phyloP scores from a whole-genome alignment of 1,139 yeast species.

The Scheffersomyces cryptocercus region DNA sequence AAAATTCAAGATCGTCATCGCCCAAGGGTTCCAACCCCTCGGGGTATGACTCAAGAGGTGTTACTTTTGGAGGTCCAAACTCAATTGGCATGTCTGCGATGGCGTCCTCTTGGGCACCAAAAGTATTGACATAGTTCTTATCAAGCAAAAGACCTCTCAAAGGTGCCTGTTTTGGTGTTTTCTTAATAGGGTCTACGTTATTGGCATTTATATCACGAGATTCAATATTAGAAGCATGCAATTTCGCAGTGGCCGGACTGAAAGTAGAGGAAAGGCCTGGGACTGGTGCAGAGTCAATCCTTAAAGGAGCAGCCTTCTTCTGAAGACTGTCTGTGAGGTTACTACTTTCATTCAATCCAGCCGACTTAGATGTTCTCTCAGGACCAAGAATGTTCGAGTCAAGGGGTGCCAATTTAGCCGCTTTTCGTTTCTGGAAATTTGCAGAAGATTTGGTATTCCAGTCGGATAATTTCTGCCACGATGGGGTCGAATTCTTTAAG shows the following conservation, averaged over 20 bases:
- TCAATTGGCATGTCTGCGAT: conserved; percentile 15
- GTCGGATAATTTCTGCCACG: not conserved
- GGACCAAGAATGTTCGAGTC: no score
- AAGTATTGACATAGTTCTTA: no score
- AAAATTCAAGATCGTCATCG: conserved; percentile 24
- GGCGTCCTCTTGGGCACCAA: not conserved
- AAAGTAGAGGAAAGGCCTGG: not conserved
- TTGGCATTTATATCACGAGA: conserved; percentile 15
- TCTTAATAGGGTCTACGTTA: conserved; percentile 39
- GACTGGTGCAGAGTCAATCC: not conserved
- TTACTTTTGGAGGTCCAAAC: conserved; percentile 18
- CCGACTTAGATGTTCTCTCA: not conserved
- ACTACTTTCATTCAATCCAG: not conserved
- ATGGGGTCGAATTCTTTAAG: not conserved
- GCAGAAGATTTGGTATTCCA: not conserved
- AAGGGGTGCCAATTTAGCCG: no score
- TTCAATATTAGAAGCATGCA: conserved; percentile 24
- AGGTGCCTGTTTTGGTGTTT: conserved; percentile 9
- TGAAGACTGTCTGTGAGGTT: not conserved
- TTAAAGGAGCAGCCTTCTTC: not conserved
- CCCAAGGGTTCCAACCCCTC: conserved; percentile 25
- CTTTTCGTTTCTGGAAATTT: not conserved
- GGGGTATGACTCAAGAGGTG: conserved; percentile 34
- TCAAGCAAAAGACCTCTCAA: no score
- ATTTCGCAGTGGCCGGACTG: conserved; percentile 1